Conservation (phyloP, 2,329 filamentous ascomycete species). For the Trichoderma hamatum region DNA sequence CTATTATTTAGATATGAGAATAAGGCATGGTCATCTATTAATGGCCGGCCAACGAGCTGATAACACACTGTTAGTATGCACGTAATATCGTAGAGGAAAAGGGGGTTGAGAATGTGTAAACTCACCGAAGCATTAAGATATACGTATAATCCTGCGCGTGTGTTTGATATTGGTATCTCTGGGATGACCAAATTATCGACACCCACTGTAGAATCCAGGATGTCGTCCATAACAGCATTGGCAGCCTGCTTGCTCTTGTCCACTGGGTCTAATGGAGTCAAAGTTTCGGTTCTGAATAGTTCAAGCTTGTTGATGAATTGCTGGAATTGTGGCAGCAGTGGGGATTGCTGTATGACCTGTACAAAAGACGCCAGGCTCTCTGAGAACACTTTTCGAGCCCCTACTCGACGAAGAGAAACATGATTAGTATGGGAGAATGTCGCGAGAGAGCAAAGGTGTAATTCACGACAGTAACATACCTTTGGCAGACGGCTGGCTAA, state of each 20-base stretch:
- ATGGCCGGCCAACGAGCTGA: constrained; percentile 78
- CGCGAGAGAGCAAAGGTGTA: neutral
- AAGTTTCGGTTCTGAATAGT: constrained; percentile 59
- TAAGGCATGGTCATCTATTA: constrained; percentile 79
- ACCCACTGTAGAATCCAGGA: constrained; percentile 60
- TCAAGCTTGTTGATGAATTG: constrained; percentile 59
- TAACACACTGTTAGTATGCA: neutral
- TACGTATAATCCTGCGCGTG: constrained; percentile 80
- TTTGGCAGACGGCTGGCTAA: constrained; percentile 58
- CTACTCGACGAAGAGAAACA: constrained; percentile 38
- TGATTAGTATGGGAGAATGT: neutral
- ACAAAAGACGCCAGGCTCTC: constrained; percentile 58
- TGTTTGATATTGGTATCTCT: constrained; percentile 73
- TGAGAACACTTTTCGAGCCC: constrained; percentile 52
- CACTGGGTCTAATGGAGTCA: constrained; percentile 57
- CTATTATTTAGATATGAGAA: constrained; percentile 82
- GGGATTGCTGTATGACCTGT: constrained; percentile 55
- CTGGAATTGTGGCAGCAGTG: constrained; percentile 42
- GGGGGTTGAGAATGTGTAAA: neutral
- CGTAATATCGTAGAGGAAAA: neutral
- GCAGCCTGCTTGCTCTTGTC: constrained; percentile 56
- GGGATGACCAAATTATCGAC: constrained; percentile 58
- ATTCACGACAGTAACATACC: constrained; percentile 41
- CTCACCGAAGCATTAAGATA: constrained; percentile 80
- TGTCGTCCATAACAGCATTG: constrained; percentile 57